Evolutionary conservation across 208 protist species (phyloP).

Genomic region (Vickermania spadyakhi): DNA sequence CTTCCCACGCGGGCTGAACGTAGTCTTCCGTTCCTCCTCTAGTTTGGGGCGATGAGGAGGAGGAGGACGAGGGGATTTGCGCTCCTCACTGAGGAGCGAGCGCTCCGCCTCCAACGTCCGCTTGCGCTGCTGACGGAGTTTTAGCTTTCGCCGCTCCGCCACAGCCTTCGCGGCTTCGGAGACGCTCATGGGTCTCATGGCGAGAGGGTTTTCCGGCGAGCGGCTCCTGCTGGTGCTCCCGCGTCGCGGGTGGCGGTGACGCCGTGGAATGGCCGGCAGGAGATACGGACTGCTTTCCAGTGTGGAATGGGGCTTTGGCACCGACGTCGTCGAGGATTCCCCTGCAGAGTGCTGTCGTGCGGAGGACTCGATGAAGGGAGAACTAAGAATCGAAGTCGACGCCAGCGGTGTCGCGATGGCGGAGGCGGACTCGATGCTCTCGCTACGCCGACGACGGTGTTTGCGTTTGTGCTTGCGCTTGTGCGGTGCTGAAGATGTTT

Average conservation of each 20-base stretch:
- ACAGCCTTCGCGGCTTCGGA: background rate
- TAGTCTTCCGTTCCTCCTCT: background rate
- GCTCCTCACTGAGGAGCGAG: background rate
- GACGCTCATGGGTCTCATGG: background rate
- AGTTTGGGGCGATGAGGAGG: background rate
- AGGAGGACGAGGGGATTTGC: background rate
- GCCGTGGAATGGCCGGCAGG: background rate
- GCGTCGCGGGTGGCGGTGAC: background rate
- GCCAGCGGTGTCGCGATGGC: background rate
- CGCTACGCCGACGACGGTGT: background rate
- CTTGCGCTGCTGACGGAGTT: background rate
- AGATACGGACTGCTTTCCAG: background rate
- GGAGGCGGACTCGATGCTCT: background rate
- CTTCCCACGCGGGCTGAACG: background rate
- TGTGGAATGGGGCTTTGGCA: background rate
- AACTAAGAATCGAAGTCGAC: background rate
- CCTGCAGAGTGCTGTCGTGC: background rate
- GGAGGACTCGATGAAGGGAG: background rate
- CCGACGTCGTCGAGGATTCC: background rate
- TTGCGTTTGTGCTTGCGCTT: background rate
- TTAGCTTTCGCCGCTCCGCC: background rate
- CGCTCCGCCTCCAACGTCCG: background rate
- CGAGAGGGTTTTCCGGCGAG: too few relatives aligned
- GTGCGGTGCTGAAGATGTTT: background rate
- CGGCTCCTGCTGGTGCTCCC: background rate